Conservation (phyloP, 202 grass and related monocot species). For the Carex arenaria region DNA sequence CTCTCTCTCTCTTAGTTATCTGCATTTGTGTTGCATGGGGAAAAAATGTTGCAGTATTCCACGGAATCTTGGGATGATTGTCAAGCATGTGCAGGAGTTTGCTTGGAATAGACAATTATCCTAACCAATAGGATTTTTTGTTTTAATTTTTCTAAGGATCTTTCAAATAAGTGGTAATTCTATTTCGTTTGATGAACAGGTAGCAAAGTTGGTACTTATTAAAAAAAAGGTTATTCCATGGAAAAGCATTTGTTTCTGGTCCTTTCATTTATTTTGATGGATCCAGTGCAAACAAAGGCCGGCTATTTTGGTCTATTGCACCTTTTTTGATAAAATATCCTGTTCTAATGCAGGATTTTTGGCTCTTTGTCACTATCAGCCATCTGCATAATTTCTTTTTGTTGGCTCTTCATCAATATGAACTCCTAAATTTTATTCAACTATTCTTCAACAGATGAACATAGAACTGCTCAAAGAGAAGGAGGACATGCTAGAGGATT, state of each 20-base stretch:
- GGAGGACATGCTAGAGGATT: constrained; percentile 75
- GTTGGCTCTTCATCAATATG: constrained; percentile 1
- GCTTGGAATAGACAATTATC: neutral
- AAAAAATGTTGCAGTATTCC: neutral
- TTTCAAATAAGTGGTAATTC: too few species aligned
- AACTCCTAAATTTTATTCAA: neutral
- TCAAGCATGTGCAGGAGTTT: neutral
- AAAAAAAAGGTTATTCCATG: neutral
- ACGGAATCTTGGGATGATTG: neutral
- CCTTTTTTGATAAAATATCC: neutral
- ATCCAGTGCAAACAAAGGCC: neutral
- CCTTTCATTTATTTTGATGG: neutral
- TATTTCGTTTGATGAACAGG: neutral
- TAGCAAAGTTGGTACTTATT: neutral
- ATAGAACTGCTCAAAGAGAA: constrained; percentile 79
- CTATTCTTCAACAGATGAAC: constrained; percentile 54
- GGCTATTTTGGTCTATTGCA: neutral
- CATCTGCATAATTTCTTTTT: constrained; percentile 10
- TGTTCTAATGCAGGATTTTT: constrained; percentile 1
- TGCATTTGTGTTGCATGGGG: neutral
- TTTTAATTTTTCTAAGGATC: neutral
- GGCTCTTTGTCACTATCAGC: neutral
- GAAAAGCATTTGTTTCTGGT: neutral
- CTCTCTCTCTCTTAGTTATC: neutral
- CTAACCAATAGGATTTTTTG: neutral